These are phyloP conservation scores for Esteya vermicola DNA, from an alignment of 2,329 filamentous ascomycete genomes.

Conservation along the genomic window DNA sequence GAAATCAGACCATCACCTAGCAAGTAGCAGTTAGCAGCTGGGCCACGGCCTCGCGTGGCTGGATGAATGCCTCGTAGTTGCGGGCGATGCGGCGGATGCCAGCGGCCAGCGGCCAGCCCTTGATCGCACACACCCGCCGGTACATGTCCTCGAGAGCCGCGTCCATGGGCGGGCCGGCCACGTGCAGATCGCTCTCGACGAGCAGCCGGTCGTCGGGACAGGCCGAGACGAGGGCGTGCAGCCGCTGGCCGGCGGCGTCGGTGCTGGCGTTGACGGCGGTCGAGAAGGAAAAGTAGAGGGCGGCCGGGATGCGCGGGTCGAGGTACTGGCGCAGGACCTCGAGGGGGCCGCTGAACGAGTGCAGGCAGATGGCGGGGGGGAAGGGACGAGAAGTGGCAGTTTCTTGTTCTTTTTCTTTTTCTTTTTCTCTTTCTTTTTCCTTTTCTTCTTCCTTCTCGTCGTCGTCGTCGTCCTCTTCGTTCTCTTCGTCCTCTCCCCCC, in stretches of 20 bases:
- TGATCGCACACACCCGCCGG: constrained; percentile 61
- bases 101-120: constrained; percentile 60
- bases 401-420: constrained; percentile 1
- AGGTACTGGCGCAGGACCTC: constrained; percentile 69
- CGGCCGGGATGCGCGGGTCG: constrained; percentile 54
- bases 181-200: constrained; percentile 82
- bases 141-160: constrained; percentile 58
- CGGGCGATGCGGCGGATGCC: constrained; percentile 52
- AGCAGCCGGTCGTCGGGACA: constrained; percentile 69
- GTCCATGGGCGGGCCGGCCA: constrained; percentile 73
- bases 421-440: not conserved
- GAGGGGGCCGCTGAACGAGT: constrained; percentile 74
- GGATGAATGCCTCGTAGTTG: constrained; percentile 73
- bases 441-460: constrained; percentile 4
- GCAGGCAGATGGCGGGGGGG: constrained; percentile 80
- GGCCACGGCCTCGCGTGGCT: constrained; percentile 30
- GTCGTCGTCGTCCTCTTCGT: constrained; percentile 14
- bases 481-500: constrained; percentile 16
- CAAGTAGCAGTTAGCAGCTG: too few relatives aligned
- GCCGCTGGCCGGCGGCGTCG: constrained; percentile 29
- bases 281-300: constrained; percentile 83
- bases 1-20: too few relatives aligned
- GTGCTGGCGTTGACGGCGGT: constrained; percentile 62
- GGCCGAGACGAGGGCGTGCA: constrained; percentile 51
- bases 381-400: constrained; percentile 34